Base-by-base conservation (phyloP, 805 yeast species). In the Ogataea sp. region DNA sequence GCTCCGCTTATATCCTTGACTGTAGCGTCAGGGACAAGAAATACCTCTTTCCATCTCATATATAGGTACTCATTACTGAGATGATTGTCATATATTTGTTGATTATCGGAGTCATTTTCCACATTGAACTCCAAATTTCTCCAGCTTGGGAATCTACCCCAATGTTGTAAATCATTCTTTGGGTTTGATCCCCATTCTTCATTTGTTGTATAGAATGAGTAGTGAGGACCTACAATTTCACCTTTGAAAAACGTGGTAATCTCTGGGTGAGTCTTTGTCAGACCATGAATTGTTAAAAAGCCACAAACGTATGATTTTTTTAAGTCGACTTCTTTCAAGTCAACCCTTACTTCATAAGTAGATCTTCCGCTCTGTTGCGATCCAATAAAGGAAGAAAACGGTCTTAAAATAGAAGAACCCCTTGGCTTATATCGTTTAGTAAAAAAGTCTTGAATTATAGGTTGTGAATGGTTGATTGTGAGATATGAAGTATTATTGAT, bases 31-130 rank as follows among this genome's bases (percentile, higher is more conserved):
- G 95, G 95, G 8, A 84, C 79, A 43, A 89, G 62, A 53, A 87
- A 87, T 51, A 79, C 75, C 59, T 89, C 97, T 61, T 89, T 89
- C 97, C 97, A 89, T 48, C 96, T 71, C 96, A 89, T 89, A 56
- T 78, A 89, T 6, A 89, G 61, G 50, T 64, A 71, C 42, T 78
- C 70, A 44, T 68, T 62, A 36, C 64, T 47, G 4, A 58, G 36
- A 20, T 53, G 47, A 30, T 48, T 46, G 11, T 51, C 28, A 43
- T 62, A 60, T 10, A 52, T 46, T 14, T 49, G 41, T 11, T 40
- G 23, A 39, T 59, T 58, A 18, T 40, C 52, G 3, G 43, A 38
- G 38, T 61, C 63, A 39, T 61, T 52, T 6, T 54, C 59, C 7
- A 50, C 32, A 45, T 61, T 50, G 36, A 60, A 51, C 20, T 57